Percentiles rank a stretch among this genome's conserved stretches.
phyloP scores from a whole-genome alignment of 345 rosid species.

The Carallia brachiata region DNA sequence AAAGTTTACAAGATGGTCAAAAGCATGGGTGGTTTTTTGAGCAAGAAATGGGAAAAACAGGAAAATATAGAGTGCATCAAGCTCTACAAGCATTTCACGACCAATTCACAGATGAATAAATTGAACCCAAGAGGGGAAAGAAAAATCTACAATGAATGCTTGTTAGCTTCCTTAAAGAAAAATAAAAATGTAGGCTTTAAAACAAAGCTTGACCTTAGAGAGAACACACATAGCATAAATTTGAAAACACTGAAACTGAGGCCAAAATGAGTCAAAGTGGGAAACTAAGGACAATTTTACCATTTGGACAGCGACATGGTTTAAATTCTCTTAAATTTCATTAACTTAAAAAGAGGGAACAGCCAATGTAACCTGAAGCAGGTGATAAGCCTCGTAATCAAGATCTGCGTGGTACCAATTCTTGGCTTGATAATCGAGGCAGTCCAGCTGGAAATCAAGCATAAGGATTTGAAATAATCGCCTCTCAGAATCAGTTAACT shows the following conservation, averaged over 20 bases:
- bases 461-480: conserved; percentile 70
- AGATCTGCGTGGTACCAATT: conserved; percentile 99
- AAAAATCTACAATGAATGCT: too few relatives aligned
- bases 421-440: conserved; percentile 68
- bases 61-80: too few relatives aligned
- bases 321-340: neutral
- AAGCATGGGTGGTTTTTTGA: too few relatives aligned
- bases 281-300: neutral
- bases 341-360: neutral
- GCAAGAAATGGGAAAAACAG: too few relatives aligned
- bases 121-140: too few relatives aligned
- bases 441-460: conserved; percentile 90
- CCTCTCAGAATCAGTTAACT: conserved; percentile 68
- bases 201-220: too few relatives aligned
- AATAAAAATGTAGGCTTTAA: too few relatives aligned
- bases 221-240: neutral
- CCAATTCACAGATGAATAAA: too few relatives aligned
- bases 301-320: too few relatives aligned
- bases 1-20: neutral
- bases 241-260: neutral
- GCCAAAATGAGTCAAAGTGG: neutral
- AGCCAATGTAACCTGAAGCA: conserved; percentile 67
- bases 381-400: conserved; percentile 79
- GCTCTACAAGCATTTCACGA: too few relatives aligned
- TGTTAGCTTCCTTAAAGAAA: too few relatives aligned